phyloP scores from a whole-genome alignment of 371 early-diverging fungal genomes.

The Zopfochytrium polystomum region DNA sequence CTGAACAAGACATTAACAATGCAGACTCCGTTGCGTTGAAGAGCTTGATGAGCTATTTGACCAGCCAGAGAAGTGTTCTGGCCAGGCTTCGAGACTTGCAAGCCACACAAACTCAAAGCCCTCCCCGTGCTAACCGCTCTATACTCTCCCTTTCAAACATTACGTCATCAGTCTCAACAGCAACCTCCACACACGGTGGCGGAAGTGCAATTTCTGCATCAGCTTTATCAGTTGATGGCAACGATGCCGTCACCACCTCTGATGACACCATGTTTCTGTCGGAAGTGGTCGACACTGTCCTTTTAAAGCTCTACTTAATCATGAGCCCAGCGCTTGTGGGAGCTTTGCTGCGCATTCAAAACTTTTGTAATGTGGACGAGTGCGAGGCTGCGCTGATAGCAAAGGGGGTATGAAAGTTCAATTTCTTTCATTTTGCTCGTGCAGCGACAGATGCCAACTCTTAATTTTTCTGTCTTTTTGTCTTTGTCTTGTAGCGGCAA shows the following conservation, averaged over 20 bases:
- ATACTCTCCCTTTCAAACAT: background rate
- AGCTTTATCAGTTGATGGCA: slow-evolving; percentile 7
- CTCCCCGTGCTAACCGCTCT: background rate
- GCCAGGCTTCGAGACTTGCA: slow-evolving; percentile 40
- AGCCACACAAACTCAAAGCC: background rate
- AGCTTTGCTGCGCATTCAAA: slow-evolving; percentile 77
- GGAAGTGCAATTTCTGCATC: slow-evolving; percentile 9
- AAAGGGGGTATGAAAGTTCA: slow-evolving; percentile 54
- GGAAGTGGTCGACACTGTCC: slow-evolving; percentile 82
- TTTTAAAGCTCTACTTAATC: slow-evolving; percentile 80
- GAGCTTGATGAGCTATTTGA: slow-evolving; percentile 66
- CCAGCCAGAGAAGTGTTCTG: slow-evolving; percentile 65
- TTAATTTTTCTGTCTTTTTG: too few relatives aligned
- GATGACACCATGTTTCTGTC: slow-evolving; percentile 55
- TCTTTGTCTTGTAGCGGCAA: slow-evolving; percentile 55
- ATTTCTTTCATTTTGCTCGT: too few relatives aligned
- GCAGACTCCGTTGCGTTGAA: slow-evolving; percentile 60
- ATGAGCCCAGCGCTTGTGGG: slow-evolving; percentile 79
- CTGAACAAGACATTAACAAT: slow-evolving; percentile 20
- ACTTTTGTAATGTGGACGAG: slow-evolving; percentile 76
- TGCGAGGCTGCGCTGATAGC: slow-evolving; percentile 73
- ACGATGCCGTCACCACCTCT: slow-evolving; percentile 16
- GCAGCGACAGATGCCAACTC: too few relatives aligned
- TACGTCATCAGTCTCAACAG: slow-evolving; percentile 10
- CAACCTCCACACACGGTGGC: slow-evolving; percentile 5